Base-by-base conservation (phyloP, 2,329 filamentous ascomycete genomes). In the Nemania diffusa region DNA sequence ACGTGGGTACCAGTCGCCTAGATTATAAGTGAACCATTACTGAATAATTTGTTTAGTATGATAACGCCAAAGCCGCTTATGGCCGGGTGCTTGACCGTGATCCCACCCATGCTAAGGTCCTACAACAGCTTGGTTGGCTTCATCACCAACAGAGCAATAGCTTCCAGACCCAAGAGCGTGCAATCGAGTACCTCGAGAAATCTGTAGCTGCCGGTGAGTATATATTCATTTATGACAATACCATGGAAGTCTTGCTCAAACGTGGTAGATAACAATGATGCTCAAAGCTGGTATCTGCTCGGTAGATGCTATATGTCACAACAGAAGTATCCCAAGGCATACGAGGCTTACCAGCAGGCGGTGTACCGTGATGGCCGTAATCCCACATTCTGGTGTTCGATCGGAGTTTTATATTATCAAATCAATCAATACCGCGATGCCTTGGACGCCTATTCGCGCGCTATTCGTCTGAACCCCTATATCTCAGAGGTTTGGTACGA, bases 401-500 rank as follows among this genome's bases (percentile, higher is more conserved):
- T 99, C 78, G 96, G 96, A 79, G 96, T 99, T 17, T 87, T 99
- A 67, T 99, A 99, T 80, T 99, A 98, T 82, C 96, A 98, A 82
- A 99, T 99, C 84, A 99, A 98, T 81, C 96, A 99, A 83, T 99
- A 99, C 82, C 91, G 96, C 66, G 96, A 99, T 84, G 96, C 96
- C 2, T 87, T 99, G 60, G 96, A 99, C 83, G 96, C 96, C 44
- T 99, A 98, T 81, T 97, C 94, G 69, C 92, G 96, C 68, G 96
- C 96, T 53, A 99, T 98, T 75, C 91, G 96, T 63, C 82, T 99
- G 74, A 99, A 98, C 78, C 96, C 96, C 5, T 97, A 97, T 84
- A 98, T 99, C 71, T 97, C 94, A 1, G 96, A 99, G 80, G 96
- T 99, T 58, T 99, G 96, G 96, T 99, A 98, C 80, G 96, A 99